Conservation (phyloP, 2,329 filamentous ascomycete species). For the Pseudopithomyces chartarum region DNA sequence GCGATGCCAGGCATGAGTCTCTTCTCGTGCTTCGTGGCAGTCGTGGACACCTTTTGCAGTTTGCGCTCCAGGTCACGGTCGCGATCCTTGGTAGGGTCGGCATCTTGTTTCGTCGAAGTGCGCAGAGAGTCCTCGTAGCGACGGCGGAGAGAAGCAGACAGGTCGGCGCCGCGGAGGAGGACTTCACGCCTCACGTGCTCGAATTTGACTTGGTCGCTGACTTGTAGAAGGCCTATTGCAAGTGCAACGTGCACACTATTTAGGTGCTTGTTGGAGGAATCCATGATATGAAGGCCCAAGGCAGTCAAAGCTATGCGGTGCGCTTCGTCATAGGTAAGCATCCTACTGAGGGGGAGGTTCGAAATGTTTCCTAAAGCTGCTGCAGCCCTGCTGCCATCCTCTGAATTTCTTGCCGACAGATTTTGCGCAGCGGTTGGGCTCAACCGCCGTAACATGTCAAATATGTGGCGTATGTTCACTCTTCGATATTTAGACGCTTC, state of each 20-base stretch:
- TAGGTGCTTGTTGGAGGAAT: slow-evolving; percentile 29
- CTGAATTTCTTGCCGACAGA: slow-evolving; percentile 30
- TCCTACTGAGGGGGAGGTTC: slow-evolving; percentile 47
- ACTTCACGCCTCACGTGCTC: slow-evolving; percentile 34
- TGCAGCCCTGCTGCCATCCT: slow-evolving; percentile 23
- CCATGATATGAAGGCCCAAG: slow-evolving; percentile 49
- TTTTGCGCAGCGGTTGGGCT: slow-evolving; percentile 38
- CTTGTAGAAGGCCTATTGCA: slow-evolving; percentile 49
- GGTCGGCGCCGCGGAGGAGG: not conserved
- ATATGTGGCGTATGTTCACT: slow-evolving; percentile 69
- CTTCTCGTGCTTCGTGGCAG: slow-evolving; percentile 75
- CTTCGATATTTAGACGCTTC: slow-evolving; percentile 41
- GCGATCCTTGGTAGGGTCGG: not conserved
- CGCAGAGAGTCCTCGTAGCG: not conserved
- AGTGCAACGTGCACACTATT: slow-evolving; percentile 48
- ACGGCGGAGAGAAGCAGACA: not conserved
- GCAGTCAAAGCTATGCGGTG: slow-evolving; percentile 63
- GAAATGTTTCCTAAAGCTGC: slow-evolving; percentile 23
- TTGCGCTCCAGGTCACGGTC: slow-evolving; percentile 55
- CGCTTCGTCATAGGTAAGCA: slow-evolving; percentile 65
- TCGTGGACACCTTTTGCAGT: slow-evolving; percentile 47
- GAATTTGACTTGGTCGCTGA: slow-evolving; percentile 56
- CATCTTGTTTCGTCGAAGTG: not conserved
- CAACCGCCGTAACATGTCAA: slow-evolving; percentile 62
- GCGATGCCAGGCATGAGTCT: slow-evolving; percentile 81